phyloP scores from a whole-genome alignment of 2,329 filamentous ascomycete genomes.

The Madurella fahalii region DNA sequence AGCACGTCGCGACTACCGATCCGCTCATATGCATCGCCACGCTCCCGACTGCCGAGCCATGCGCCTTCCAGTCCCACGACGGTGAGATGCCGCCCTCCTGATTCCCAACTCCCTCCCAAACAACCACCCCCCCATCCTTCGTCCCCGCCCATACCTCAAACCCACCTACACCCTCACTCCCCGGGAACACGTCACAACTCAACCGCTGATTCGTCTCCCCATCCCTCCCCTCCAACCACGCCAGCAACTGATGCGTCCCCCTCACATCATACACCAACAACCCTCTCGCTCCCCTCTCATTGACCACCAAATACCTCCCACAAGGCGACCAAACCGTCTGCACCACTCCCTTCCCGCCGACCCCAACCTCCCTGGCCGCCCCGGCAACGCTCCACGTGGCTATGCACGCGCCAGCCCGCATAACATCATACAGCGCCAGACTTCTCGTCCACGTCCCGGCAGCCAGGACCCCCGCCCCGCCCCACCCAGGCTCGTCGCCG shows the following conservation, averaged over 20 bases:
- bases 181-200: conserved; percentile 51
- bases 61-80: conserved; percentile 49
- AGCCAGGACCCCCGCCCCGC: conserved; percentile 44
- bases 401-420: conserved; percentile 49
- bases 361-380: conserved; percentile 45
- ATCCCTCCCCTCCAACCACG: conserved; percentile 48
- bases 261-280: conserved; percentile 61
- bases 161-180: conserved; percentile 32
- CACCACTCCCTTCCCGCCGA: conserved; percentile 59
- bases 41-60: conserved; percentile 46
- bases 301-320: conserved; percentile 59
- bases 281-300: conserved; percentile 53
- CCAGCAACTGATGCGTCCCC: conserved; percentile 53
- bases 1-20: conserved; percentile 54
- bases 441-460: conserved; percentile 62
- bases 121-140: conserved; percentile 48
- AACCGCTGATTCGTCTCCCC: conserved; percentile 54
- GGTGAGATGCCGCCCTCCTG: conserved; percentile 41
- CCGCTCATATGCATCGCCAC: conserved; percentile 51
- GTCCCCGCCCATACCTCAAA: conserved; percentile 63
- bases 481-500: conserved; percentile 27
- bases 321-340: conserved; percentile 61
- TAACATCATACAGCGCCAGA: conserved; percentile 60
- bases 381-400: conserved; percentile 57
- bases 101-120: conserved; percentile 56